These are phyloP conservation scores for Fagopyrum tataricum DNA, from an alignment of 148 eudicot genomes.

Conservation along the genomic window DNA sequence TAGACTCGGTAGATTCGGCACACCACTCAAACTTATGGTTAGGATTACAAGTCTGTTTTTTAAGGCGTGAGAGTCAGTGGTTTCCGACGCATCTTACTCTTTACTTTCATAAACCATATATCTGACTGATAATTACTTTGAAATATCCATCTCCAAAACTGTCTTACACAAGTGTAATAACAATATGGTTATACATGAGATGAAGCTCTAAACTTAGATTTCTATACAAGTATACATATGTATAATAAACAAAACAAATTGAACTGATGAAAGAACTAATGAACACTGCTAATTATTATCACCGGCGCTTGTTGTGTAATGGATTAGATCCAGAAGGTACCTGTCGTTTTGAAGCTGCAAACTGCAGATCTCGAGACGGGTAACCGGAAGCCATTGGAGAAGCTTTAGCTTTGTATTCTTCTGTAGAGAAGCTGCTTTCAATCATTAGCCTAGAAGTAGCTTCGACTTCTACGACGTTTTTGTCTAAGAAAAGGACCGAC, in stretches of 20 bases:
- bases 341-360: neutral
- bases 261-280: neutral
- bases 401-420: neutral
- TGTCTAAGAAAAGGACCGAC: neutral
- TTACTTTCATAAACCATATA: no score
- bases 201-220: neutral
- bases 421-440: neutral
- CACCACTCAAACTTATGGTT: no score
- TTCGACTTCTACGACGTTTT: neutral
- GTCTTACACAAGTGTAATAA: neutral
- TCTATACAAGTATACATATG: neutral
- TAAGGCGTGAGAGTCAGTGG: no score
- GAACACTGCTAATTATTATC: no score
- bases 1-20: no score
- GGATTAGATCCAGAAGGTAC: constrained; percentile 10
- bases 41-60: no score
- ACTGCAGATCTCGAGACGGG: neutral
- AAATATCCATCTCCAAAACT: neutral
- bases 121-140: no score
- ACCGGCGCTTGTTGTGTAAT: constrained; percentile 2
- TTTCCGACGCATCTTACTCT: no score
- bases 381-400: neutral
- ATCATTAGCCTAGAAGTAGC: neutral
- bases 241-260: neutral
- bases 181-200: neutral